phyloP scores from a whole-genome alignment of 805 yeast genomes.

The Cyberlindnera maritima region DNA sequence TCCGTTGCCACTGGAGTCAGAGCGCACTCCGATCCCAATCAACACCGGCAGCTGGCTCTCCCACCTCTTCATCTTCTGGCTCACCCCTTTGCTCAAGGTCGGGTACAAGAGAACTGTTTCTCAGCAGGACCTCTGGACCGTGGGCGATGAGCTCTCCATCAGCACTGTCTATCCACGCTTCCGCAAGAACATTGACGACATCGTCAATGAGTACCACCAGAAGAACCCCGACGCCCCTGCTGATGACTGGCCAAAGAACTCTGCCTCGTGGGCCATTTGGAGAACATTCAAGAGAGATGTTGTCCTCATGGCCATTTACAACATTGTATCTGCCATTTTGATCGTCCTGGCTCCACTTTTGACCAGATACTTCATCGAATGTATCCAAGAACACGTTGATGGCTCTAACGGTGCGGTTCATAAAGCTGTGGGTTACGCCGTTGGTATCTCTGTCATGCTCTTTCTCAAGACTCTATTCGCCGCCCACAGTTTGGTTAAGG shows the following conservation, averaged over 20 bases:
- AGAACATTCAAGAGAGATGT: slow-evolving; percentile 3
- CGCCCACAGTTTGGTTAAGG: background rate
- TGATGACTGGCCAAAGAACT: slow-evolving; percentile 7
- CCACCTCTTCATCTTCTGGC: slow-evolving; percentile 59
- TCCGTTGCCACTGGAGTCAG: slow-evolving; percentile 45
- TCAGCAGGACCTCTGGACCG: slow-evolving; percentile 53
- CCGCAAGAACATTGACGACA: slow-evolving; percentile 26
- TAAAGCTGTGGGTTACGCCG: slow-evolving; percentile 71
- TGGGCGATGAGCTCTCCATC: slow-evolving; percentile 39
- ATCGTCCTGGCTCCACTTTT: slow-evolving; percentile 46
- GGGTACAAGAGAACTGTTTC: slow-evolving; percentile 70
- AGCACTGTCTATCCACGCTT: slow-evolving; percentile 38
- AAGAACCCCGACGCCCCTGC: slow-evolving; percentile 29
- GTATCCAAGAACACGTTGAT: slow-evolving; percentile 36
- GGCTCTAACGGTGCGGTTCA: too few relatives aligned
- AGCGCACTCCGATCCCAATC: slow-evolving; percentile 43
- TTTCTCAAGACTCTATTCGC: background rate
- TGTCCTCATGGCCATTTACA: background rate
- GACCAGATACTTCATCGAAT: slow-evolving; percentile 45
- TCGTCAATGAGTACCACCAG: background rate
- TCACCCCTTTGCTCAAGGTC: slow-evolving; percentile 51
- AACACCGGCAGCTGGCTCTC: slow-evolving; percentile 32
- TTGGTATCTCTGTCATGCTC: slow-evolving; percentile 39
- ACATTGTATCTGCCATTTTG: background rate
- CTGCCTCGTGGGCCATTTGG: slow-evolving; percentile 34